Base-by-base conservation (phyloP, 2,329 filamentous ascomycete genomes). In the Coleophoma crateriformis region DNA sequence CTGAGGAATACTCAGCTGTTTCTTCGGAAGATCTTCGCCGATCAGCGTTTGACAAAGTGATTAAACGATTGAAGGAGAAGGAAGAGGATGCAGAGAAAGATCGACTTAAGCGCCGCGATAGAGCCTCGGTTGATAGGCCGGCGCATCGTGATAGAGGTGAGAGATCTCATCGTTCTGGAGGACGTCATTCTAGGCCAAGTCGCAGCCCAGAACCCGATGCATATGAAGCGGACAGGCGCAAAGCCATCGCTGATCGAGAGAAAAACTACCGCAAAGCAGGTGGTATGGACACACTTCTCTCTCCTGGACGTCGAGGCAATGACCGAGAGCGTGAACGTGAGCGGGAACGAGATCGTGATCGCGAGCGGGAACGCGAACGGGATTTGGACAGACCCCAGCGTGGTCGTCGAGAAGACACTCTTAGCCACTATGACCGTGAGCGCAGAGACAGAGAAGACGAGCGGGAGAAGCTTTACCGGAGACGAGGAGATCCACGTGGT, bases 211-310 rank as follows among this genome's bases (percentile, higher is more conserved):
- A 97, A 68, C 81, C 82, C 51, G 91, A 99, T 71, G 82, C 89
- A 17, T 99, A 99, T 68, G 94, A 97, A 69, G 94, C 91, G 52
- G 94, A 99, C 66, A 84, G 94, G 57, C 87, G 90, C 62, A 94
- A 92, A 68, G 92, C 92, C 40, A 91, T 94, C 64, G 90, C 91
- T 50, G 91, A 96, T 65, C 86, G 95, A 44, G 95, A 97, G 71
- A 87, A 91, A 57, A 91, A 95, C 61, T 95, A 96, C 70, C 85
- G 89, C 67, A 95, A 94, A 71, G 76, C 82, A 41, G 83, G 79
- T 64, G 82, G 82, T 71, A 87, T 85, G 56, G 81, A 84, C 60
- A 80, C 74, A 57, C 68, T 82, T 17, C 66, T 84, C 48, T 76
- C 77, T 47, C 64, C 64, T 38, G 53, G 50, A 32, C 63, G 63